A percentile compares a stretch with the other conserved stretches of the same genome.
phyloP scores from a whole-genome alignment of 306 rosid genomes.

The Hylodesmum podocarpum region DNA sequence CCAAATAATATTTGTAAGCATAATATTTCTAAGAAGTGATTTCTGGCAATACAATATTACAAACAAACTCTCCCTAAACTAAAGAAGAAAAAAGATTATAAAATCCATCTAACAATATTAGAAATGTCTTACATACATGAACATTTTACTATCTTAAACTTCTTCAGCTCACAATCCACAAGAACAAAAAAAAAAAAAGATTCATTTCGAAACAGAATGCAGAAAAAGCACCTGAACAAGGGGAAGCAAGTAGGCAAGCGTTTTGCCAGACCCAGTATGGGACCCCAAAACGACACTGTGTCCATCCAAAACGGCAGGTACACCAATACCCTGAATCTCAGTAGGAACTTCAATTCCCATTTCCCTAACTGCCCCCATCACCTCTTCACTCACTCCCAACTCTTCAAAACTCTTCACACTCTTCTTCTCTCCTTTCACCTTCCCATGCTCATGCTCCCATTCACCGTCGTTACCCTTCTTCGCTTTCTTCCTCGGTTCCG shows the following conservation, averaged over 20 bases:
- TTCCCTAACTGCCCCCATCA: conserved; percentile 72
- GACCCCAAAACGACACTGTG: conserved; percentile 90
- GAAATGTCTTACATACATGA: background rate
- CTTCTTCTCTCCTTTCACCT: conserved; percentile 36
- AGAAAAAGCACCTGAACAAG: conserved; percentile 71
- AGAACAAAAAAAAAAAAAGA: background rate
- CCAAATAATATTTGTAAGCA: no score
- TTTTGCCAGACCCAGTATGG: conserved; percentile 96
- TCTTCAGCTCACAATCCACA: background rate
- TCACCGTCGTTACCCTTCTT: conserved; percentile 7
- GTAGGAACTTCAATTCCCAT: conserved; percentile 81
- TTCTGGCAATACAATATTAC: no score
- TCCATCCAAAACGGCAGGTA: conserved; percentile 81
- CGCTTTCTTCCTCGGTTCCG: background rate
- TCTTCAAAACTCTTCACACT: conserved; percentile 60
- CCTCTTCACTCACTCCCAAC: conserved; percentile 74
- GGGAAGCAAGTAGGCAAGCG: conserved; percentile 92
- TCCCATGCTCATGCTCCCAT: conserved; percentile 36
- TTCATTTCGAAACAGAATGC: background rate
- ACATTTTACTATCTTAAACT: background rate
- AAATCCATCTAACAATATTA: background rate
- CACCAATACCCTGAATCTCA: conserved; percentile 90
- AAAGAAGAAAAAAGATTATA: no score
- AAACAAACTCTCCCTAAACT: no score
- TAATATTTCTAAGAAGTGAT: no score